A percentile compares a stretch with the other conserved stretches of the same genome.
phyloP scores from a whole-genome alignment of 164 flowering plant species.

The Vitis labrusca region DNA sequence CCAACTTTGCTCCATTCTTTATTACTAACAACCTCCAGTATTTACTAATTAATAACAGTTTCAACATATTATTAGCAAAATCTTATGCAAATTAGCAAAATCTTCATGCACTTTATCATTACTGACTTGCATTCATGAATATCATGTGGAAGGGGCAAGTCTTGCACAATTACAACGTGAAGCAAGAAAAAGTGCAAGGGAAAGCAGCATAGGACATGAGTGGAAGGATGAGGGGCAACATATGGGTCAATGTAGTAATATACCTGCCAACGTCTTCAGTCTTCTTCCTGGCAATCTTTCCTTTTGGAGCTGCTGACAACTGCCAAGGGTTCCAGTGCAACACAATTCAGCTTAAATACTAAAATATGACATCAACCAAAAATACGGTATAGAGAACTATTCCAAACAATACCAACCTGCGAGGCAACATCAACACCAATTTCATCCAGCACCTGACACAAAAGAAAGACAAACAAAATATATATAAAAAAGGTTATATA shows the following conservation, averaged over 20 bases:
- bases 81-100: too few relatives aligned
- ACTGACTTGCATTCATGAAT: too few relatives aligned
- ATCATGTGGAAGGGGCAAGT: too few relatives aligned
- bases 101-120: too few relatives aligned
- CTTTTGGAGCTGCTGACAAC: conserved; percentile 94
- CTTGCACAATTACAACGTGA: not conserved
- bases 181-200: not conserved
- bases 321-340: conserved; percentile 27
- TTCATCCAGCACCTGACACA: conserved; percentile 87
- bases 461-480: not conserved
- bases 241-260: not conserved
- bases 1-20: too few relatives aligned
- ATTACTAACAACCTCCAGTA: too few relatives aligned
- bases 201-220: too few relatives aligned
- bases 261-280: conserved; percentile 73
- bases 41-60: too few relatives aligned
- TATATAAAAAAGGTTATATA: too few relatives aligned
- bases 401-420: conserved; percentile 56
- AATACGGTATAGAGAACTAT: not conserved
- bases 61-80: too few relatives aligned
- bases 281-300: conserved; percentile 72
- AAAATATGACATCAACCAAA: not conserved
- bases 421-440: conserved; percentile 95
- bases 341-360: conserved; percentile 3
- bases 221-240: too few relatives aligned